Base-by-base conservation (phyloP, 2,329 filamentous ascomycete genomes). In the Arthrocladium fulminans region DNA sequence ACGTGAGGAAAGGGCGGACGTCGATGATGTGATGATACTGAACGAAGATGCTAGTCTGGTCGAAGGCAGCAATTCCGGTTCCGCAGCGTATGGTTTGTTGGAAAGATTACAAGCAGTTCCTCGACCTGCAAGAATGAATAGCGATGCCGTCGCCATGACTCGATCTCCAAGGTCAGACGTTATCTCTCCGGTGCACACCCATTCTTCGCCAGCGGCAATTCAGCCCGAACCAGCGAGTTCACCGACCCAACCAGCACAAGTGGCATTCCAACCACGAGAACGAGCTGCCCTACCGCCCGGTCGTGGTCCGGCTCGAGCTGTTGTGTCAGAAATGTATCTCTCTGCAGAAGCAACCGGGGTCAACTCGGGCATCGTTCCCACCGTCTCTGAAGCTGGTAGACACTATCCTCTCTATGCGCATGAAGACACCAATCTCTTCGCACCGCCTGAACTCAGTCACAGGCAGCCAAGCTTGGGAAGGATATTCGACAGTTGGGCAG, bases 41-140 rank as follows among this genome's bases (percentile, higher is more conserved):
- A 60, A 65, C 32, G 66, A 68, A 37, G 66, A 70, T 29, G 61
- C 61, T n/a, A 66, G 61, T 49, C 52, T 65, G 2, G 45, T 63
- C 24, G 66, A 68, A 23, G 63, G 62, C 10, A 63, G 61, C 22
- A 57, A 63, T 17, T 59, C 63, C 25, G 59, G 62, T 1, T 65
- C 64, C 20, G 60, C 63, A 3, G 63, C 63, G 30, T 65, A 68
- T 49, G 61, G 65, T 1, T 63, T 68, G 42, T 49, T 69, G 3
- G 67, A 68, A 25, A 63, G 57, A 37, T 29, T 58, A 23, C 57
- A 58, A 49, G 49, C 49, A 12, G 34, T 54, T 30, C 56, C 54
- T 35, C 53, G 49, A 9, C 48, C 44, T 2, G 45, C 25, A 12
- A 48, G 38, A 19, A 48, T 30, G 12, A 41, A 34, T 19, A 48